Evolutionary conservation across 768 basidiomycete genomes (phyloP).

Genomic region (Gyrodon lividus): DNA sequence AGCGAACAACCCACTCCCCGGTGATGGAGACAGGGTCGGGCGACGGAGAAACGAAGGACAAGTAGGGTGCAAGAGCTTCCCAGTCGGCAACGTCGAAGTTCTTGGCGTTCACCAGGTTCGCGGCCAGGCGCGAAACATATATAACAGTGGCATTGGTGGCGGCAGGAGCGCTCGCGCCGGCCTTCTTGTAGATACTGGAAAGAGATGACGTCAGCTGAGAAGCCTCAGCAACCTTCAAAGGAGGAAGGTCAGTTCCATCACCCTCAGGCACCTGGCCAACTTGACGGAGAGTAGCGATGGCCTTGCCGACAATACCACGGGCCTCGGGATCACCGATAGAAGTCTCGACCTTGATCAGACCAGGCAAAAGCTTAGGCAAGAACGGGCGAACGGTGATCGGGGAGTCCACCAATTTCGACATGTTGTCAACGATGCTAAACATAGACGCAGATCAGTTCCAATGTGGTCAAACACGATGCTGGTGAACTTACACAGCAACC

Average conservation of each 20-base stretch:
- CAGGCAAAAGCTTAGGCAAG: conserved; percentile 92
- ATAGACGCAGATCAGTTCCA: conserved; percentile 18
- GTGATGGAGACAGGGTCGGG: conserved; percentile 68
- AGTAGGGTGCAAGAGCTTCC: conserved; percentile 77
- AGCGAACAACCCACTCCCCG: conserved; percentile 88
- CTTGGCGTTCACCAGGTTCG: conserved; percentile 85
- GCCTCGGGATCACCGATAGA: conserved; percentile 98
- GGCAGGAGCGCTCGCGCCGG: conserved; percentile 57
- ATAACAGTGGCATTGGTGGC: conserved; percentile 55
- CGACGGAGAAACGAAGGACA: conserved; percentile 60
- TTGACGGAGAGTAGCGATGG: conserved; percentile 93
- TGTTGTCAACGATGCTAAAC: conserved; percentile 90
- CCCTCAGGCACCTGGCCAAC: conserved; percentile 84
- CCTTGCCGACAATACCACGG: conserved; percentile 85
- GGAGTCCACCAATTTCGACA: conserved; percentile 97
- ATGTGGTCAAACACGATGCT: conserved; percentile 10
- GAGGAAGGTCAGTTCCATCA: conserved; percentile 91
- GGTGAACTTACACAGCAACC: conserved; percentile 82
- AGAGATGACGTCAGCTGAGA: conserved; percentile 65
- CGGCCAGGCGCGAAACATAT: conserved; percentile 78
- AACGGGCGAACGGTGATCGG: conserved; percentile 94
- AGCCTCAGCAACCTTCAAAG: conserved; percentile 75
- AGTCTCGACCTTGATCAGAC: conserved; percentile 92
- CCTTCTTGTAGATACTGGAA: conserved; percentile 82
- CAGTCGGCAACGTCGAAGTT: conserved; percentile 90